These are phyloP conservation scores for Hypoxylon cercidicola DNA, from an alignment of 495 filamentous ascomycete species.

Conservation along the genomic window DNA sequence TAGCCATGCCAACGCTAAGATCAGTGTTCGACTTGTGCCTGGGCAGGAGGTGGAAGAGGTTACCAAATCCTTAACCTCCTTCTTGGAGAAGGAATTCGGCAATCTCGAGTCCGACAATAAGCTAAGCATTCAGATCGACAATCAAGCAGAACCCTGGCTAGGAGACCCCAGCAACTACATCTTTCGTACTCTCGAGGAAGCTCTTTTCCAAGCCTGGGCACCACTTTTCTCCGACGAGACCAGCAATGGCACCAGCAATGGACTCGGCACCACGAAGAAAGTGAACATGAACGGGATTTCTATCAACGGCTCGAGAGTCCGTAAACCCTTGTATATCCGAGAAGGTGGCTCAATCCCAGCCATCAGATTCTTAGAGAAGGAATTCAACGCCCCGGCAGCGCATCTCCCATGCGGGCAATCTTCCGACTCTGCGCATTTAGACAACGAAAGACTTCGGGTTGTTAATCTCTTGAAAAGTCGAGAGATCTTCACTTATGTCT, in stretches of 20 bases:
- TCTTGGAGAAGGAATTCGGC: constrained; percentile 76
- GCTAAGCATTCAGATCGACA: constrained; percentile 84
- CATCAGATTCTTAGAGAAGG: constrained; percentile 93
- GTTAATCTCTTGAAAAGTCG: constrained; percentile 90
- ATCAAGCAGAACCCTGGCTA: constrained; percentile 95
- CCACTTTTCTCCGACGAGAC: constrained; percentile 44
- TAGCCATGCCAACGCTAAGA: constrained; percentile 80
- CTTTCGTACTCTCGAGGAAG: constrained; percentile 87
- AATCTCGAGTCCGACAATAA: constrained; percentile 80
- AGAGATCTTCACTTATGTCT: constrained; percentile 90
- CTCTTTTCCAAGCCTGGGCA: constrained; percentile 85
- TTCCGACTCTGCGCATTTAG: constrained; percentile 92
- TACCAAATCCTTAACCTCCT: constrained; percentile 70
- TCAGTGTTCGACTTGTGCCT: constrained; percentile 92
- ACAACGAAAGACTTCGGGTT: constrained; percentile 90
- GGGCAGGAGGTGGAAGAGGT: constrained; percentile 86
- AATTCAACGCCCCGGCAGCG: constrained; percentile 90
- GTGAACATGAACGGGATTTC: background rate
- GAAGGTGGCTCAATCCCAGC: constrained; percentile 95
- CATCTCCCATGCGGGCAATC: constrained; percentile 96
- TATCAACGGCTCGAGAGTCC: constrained; percentile 43
- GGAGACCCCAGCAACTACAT: constrained; percentile 91
- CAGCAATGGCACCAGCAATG: constrained; percentile 8
- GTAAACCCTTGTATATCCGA: constrained; percentile 85
- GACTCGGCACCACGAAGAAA: background rate